Evolutionary conservation across 495 filamentous ascomycete species (phyloP).

Genomic region (Hypoxylon rickii): DNA sequence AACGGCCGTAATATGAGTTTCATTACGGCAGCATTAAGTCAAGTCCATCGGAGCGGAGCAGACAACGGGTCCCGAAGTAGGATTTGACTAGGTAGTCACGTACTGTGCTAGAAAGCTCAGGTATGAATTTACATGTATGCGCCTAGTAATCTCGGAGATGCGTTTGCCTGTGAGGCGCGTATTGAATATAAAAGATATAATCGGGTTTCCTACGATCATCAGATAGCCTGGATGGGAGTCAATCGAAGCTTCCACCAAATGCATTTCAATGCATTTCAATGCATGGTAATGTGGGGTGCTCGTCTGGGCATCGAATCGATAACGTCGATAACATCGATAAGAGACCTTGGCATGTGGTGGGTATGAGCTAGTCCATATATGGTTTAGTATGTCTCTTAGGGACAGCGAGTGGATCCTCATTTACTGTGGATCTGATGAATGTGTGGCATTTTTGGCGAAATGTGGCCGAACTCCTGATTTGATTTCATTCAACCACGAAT

Average conservation of each 20-base stretch:
- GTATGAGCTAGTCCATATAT: not conserved
- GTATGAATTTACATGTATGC: no score
- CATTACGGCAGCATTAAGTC: constrained; percentile 34
- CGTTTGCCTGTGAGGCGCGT: no score
- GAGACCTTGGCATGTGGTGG: not conserved
- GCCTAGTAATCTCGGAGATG: no score
- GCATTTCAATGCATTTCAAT: not conserved
- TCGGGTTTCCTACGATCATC: no score
- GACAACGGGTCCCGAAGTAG: no score
- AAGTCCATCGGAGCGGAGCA: constrained; percentile 29
- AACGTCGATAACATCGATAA: no score
- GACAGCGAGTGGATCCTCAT: constrained; percentile 12
- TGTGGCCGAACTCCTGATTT: constrained; percentile 57
- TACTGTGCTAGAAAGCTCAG: no score
- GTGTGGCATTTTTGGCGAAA: constrained; percentile 38
- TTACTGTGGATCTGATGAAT: no score
- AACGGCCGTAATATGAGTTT: constrained; percentile 35
- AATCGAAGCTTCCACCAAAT: constrained; percentile 19
- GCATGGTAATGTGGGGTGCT: not conserved
- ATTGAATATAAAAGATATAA: no score
- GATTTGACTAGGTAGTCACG: no score
- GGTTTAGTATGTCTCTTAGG: constrained; percentile 15
- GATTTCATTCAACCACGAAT: constrained; percentile 55
- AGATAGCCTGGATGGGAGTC: no score
- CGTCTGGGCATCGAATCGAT: no score